phyloP scores from a whole-genome alignment of 192 early-diverging fungal species.

The Coemansia sp. region DNA sequence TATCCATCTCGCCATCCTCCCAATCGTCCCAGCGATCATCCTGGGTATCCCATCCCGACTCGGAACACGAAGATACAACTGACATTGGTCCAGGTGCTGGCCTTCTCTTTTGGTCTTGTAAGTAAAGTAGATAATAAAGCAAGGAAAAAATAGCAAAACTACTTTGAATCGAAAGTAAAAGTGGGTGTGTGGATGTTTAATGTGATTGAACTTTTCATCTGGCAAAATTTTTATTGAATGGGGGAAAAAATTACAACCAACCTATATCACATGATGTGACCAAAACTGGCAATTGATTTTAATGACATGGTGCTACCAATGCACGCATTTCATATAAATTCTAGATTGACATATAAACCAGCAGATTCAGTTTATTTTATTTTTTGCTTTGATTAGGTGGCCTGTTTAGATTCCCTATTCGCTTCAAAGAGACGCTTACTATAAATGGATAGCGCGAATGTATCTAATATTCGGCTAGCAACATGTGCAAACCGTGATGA shows the following conservation, averaged over 20 bases:
- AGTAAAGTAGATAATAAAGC: background rate
- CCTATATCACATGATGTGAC: background rate
- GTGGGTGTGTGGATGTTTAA: no score
- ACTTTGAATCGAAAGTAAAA: background rate
- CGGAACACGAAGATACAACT: slow-evolving; percentile 39
- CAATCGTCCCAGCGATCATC: slow-evolving; percentile 72
- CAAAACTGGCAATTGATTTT: background rate
- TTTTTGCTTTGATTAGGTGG: no score
- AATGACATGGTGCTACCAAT: background rate
- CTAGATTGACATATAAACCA: background rate
- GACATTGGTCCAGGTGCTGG: slow-evolving; percentile 25
- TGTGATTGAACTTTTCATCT: no score
- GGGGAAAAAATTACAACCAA: background rate
- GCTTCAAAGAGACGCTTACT: no score
- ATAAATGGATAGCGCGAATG: no score
- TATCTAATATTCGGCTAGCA: background rate
- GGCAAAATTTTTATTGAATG: background rate
- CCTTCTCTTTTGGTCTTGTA: background rate
- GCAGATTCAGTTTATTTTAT: no score
- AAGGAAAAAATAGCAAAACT: background rate
- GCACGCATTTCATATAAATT: background rate
- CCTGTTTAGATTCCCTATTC: no score
- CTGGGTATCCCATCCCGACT: slow-evolving; percentile 54
- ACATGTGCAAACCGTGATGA: background rate
- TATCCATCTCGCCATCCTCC: slow-evolving; percentile 64